Conservation (phyloP, 1,284 basidiomycete species). For the Cryptococcus sp. region DNA sequence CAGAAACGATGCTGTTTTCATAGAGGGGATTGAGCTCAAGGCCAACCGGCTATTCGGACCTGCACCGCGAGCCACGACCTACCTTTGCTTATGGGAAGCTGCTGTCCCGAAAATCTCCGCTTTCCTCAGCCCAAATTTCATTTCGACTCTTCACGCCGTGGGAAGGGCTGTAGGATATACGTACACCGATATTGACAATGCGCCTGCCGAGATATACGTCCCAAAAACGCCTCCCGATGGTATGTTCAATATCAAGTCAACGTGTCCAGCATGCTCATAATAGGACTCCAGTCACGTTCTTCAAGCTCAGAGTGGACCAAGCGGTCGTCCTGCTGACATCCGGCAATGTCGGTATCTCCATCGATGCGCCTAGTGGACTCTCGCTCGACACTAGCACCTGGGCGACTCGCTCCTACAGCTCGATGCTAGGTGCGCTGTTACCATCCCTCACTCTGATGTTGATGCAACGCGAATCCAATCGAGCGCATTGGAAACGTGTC, state of each 20-base stretch:
- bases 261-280: constrained; percentile 2
- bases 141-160: constrained; percentile 60
- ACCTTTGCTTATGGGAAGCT: constrained; percentile 88
- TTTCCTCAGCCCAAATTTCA: constrained; percentile 62
- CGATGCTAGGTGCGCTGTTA: constrained; percentile 29
- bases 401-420: constrained; percentile 60
- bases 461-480: constrained; percentile 29
- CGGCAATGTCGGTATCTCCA: constrained; percentile 60
- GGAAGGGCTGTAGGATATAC: constrained; percentile 66
- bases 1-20: constrained; percentile 54
- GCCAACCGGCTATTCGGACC: constrained; percentile 85
- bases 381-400: constrained; percentile 70
- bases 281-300: constrained; percentile 63
- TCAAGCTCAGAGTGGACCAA: constrained; percentile 62
- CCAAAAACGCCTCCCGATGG: constrained; percentile 71
- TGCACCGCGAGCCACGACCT: constrained; percentile 76
- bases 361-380: constrained; percentile 64
- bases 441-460: constrained; percentile 26
- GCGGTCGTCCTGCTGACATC: constrained; percentile 62
- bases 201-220: constrained; percentile 70
- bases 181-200: constrained; percentile 73
- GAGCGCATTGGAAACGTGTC: constrained; percentile 66
- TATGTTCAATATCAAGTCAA: constrained; percentile 49
- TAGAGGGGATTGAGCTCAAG: constrained; percentile 75
- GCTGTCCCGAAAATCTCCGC: constrained; percentile 64